These are phyloP conservation scores for Exophiala spinifera DNA, from an alignment of 2,329 filamentous ascomycete genomes.

Conservation along the genomic window DNA sequence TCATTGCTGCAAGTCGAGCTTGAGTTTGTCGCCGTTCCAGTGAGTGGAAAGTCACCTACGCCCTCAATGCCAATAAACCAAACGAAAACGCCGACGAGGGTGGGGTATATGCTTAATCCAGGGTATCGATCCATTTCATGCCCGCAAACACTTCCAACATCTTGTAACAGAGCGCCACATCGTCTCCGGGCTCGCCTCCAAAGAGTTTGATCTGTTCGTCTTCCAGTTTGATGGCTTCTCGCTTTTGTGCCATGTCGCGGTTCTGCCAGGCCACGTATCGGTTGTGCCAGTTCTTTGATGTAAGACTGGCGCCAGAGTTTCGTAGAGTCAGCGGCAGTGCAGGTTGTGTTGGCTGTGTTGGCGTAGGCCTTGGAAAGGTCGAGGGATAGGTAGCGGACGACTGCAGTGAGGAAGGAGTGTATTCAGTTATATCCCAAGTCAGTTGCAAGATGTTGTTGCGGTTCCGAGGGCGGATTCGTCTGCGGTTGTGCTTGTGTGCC, in stretches of 20 bases:
- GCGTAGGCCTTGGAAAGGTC: not conserved
- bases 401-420: conserved; percentile 18
- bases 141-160: conserved; percentile 51
- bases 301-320: conserved; percentile 22
- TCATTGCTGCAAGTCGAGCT: conserved; percentile 24
- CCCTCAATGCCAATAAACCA: no score
- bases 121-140: conserved; percentile 46
- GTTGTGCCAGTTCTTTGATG: conserved; percentile 43
- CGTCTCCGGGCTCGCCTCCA: conserved; percentile 30
- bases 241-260: conserved; percentile 34
- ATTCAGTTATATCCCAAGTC: conserved; percentile 26
- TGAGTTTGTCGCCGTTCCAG: conserved; percentile 14
- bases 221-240: conserved; percentile 34
- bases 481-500: conserved; percentile 48
- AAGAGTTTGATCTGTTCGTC: conserved; percentile 41
- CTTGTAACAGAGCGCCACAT: conserved; percentile 41
- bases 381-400: conserved; percentile 15
- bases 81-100: not conserved
- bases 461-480: conserved; percentile 43
- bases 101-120: conserved; percentile 13
- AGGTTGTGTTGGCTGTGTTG: conserved; percentile 15
- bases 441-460: conserved; percentile 33
- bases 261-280: conserved; percentile 41
- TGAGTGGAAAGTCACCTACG: conserved; percentile 10
- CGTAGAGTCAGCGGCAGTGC: conserved; percentile 28